Percentiles rank a stretch among this genome's conserved stretches.
Evolutionary conservation across 2,329 filamentous ascomycete genomes (phyloP).

Genomic region (Alternaria gansuensis): DNA sequence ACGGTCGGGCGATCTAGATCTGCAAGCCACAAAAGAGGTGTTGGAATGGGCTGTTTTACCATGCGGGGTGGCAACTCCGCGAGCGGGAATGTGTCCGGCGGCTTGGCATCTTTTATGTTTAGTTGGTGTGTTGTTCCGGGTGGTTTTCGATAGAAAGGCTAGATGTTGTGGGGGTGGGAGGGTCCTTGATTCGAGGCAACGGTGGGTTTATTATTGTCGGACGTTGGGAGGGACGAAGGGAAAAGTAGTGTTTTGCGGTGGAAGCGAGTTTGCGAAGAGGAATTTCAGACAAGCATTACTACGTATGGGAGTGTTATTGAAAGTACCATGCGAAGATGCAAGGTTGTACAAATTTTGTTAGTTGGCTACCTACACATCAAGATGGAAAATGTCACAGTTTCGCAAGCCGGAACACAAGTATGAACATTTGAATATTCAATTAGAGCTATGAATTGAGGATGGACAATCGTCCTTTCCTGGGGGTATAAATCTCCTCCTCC

Average conservation of each 20-base stretch:
- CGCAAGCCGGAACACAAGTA: neutral
- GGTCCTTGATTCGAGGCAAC: too few species aligned
- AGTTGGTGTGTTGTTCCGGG: neutral
- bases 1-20: neutral
- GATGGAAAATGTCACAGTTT: neutral
- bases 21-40: constrained; percentile 1
- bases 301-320: too few species aligned
- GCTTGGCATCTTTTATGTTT: neutral
- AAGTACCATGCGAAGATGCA: too few species aligned
- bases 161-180: neutral
- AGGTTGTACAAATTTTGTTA: too few species aligned
- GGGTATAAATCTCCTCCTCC: constrained; percentile 4
- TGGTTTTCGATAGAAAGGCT: neutral
- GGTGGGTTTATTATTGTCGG: too few species aligned
- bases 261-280: neutral
- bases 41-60: neutral
- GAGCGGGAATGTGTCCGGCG: neutral
- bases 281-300: too few species aligned
- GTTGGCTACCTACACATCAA: too few species aligned
- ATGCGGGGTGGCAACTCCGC: neutral
- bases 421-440: constrained; percentile 7
- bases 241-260: too few species aligned
- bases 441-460: neutral
- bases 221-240: too few species aligned
- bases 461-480: neutral